Conservation (phyloP, 139 green algal species). For the Asterochloris erici region DNA sequence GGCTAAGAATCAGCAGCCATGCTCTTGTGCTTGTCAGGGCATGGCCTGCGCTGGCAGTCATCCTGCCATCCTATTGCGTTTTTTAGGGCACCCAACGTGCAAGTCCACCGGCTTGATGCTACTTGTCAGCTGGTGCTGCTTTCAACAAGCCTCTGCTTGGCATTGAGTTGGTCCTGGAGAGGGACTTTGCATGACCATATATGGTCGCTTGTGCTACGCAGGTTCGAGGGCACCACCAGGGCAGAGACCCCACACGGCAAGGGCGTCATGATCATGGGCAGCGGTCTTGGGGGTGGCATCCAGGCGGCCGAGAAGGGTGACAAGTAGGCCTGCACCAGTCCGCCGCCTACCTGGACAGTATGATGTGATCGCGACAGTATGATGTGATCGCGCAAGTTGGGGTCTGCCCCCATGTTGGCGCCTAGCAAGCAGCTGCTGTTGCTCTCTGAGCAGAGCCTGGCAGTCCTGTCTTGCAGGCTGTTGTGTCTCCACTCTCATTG, state of each 20-base stretch:
- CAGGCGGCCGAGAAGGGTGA: background rate
- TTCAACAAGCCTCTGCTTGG: background rate
- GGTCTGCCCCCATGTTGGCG: no score
- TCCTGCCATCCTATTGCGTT: background rate
- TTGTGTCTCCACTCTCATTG: no score
- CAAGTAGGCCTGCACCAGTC: background rate
- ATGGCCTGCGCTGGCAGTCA: background rate
- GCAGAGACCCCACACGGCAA: slow-evolving; percentile 76
- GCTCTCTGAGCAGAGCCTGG: no score
- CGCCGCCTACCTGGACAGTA: no score
- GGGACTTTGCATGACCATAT: background rate
- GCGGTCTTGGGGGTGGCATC: slow-evolving; percentile 64
- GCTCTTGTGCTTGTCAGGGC: background rate
- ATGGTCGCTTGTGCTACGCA: slow-evolving; percentile 28
- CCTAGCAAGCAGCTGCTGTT: no score
- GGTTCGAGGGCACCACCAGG: slow-evolving; percentile 81
- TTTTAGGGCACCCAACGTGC: background rate
- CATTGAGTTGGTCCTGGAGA: background rate
- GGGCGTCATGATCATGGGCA: slow-evolving; percentile 81
- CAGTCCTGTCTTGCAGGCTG: no score
- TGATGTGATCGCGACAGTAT: no score
- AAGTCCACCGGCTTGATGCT: background rate
- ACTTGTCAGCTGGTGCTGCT: background rate
- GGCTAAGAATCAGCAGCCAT: no score
- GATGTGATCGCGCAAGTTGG: no score